Conservation (phyloP, 169 alveolate species). For the Cryptosporidium muris region DNA sequence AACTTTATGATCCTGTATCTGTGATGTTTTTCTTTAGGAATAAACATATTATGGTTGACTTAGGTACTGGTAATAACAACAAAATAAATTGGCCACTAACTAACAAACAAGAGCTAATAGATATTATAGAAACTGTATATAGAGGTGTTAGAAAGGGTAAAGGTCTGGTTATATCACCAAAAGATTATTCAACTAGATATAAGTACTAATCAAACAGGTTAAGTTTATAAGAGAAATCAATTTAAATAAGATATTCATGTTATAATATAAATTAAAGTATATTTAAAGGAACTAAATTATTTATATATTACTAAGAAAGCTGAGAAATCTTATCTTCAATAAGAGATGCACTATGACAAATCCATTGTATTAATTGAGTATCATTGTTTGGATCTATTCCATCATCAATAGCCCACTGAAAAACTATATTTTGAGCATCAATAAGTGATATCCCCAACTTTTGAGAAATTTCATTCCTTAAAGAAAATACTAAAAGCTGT, state of each 20-base stretch:
- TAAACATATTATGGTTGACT: slow-evolving; percentile 98
- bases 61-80: slow-evolving; percentile 98
- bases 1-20: slow-evolving; percentile 97
- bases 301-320: background rate
- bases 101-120: slow-evolving; percentile 97
- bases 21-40: slow-evolving; percentile 98
- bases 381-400: slow-evolving; percentile 58
- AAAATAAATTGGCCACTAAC: slow-evolving; percentile 97
- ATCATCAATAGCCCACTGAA: slow-evolving; percentile 59
- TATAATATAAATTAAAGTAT: background rate
- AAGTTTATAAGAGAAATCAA: background rate
- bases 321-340: slow-evolving; percentile 53
- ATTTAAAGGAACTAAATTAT: background rate
- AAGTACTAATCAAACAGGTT: slow-evolving; percentile 80
- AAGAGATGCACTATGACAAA: slow-evolving; percentile 48
- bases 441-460: slow-evolving; percentile 24
- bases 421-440: slow-evolving; percentile 41
- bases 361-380: slow-evolving; percentile 58
- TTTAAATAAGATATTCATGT: background rate
- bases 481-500: slow-evolving; percentile 74
- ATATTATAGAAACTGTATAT: slow-evolving; percentile 94
- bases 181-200: slow-evolving; percentile 94
- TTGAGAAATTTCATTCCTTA: slow-evolving; percentile 72
- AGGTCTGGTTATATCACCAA: slow-evolving; percentile 96
- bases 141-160: slow-evolving; percentile 98